phyloP scores from a whole-genome alignment of 2,329 filamentous ascomycete species.

The Cyanodermella asteris region DNA sequence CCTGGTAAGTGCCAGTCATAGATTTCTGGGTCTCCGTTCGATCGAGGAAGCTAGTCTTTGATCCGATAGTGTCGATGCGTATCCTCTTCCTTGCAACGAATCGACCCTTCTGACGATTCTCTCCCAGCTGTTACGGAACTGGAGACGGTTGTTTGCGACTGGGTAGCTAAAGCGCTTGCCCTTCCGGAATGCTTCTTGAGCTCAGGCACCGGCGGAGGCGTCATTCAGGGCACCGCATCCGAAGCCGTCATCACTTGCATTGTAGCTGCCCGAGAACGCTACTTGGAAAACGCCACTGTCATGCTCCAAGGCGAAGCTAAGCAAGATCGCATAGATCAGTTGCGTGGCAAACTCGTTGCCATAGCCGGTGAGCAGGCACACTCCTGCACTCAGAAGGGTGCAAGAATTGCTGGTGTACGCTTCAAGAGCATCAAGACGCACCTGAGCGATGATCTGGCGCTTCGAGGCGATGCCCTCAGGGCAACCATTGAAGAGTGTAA shows the following conservation, averaged over 20 bases:
- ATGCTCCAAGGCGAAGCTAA: conserved; percentile 31
- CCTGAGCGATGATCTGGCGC: conserved; percentile 41
- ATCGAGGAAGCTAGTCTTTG: too few species aligned
- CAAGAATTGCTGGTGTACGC: conserved; percentile 65
- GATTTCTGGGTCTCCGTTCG: too few species aligned
- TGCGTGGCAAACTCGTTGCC: conserved; percentile 54
- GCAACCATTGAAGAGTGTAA: conserved; percentile 42
- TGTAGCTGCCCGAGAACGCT: conserved; percentile 68
- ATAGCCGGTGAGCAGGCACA: conserved; percentile 62
- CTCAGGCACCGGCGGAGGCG: conserved; percentile 56
- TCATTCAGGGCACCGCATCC: conserved; percentile 82
- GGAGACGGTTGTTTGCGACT: conserved; percentile 82
- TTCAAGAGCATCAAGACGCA: conserved; percentile 47
- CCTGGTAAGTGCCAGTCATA: too few species aligned
- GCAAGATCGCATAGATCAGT: conserved; percentile 46
- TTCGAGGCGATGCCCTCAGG: conserved; percentile 44
- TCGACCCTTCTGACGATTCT: too few species aligned
- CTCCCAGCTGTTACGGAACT: conserved; percentile 68
- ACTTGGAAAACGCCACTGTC: conserved; percentile 35
- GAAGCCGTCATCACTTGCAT: conserved; percentile 74
- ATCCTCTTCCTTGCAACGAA: too few species aligned
- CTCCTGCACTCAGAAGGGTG: conserved; percentile 68
- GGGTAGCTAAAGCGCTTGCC: conserved; percentile 56
- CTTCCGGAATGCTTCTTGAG: conserved; percentile 56
- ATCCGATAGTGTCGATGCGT: too few species aligned